phyloP scores from a whole-genome alignment of 2,329 filamentous ascomycete genomes.

The Trichothecium sympodiale region DNA sequence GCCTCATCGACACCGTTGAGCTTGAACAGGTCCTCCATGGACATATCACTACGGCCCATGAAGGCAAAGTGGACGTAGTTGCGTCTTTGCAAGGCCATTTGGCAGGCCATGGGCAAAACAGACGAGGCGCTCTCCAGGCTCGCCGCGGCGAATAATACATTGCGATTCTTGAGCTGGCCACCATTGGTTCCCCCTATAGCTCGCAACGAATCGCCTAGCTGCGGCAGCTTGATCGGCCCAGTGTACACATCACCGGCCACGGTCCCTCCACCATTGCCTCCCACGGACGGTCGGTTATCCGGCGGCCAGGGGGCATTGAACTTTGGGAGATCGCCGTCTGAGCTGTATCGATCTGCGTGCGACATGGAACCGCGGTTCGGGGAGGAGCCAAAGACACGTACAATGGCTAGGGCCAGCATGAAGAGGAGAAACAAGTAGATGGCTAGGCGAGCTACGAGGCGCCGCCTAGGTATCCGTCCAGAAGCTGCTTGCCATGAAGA shows the following conservation, averaged over 20 bases:
- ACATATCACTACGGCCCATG: conserved; percentile 61
- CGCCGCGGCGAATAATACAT: conserved; percentile 70
- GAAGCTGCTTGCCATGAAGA: conserved; percentile 17
- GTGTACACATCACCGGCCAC: conserved; percentile 39
- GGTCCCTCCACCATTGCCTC: conserved; percentile 1
- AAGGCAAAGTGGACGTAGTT: conserved; percentile 76
- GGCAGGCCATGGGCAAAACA: conserved; percentile 73
- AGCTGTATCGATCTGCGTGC: neutral
- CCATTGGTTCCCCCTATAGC: conserved; percentile 44
- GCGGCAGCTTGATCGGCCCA: conserved; percentile 58
- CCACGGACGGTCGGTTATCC: conserved; percentile 2
- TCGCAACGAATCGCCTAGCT: conserved; percentile 53
- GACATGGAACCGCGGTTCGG: neutral
- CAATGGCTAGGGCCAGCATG: neutral
- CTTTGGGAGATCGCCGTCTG: neutral
- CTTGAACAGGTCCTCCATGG: conserved; percentile 55
- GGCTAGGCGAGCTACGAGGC: conserved; percentile 41
- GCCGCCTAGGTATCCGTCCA: conserved; percentile 32
- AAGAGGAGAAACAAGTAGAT: conserved; percentile 31
- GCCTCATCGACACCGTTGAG: conserved; percentile 66
- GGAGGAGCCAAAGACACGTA: neutral
- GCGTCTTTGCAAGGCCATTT: conserved; percentile 60
- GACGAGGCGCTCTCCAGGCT: conserved; percentile 61
- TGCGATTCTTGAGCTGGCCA: conserved; percentile 43
- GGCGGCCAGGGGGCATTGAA: neutral